Evolutionary conservation across 2,329 filamentous ascomycete species (phyloP), one percentile per base, ranked within the genome.

Genomic region (Alternaria alternata): DNA sequence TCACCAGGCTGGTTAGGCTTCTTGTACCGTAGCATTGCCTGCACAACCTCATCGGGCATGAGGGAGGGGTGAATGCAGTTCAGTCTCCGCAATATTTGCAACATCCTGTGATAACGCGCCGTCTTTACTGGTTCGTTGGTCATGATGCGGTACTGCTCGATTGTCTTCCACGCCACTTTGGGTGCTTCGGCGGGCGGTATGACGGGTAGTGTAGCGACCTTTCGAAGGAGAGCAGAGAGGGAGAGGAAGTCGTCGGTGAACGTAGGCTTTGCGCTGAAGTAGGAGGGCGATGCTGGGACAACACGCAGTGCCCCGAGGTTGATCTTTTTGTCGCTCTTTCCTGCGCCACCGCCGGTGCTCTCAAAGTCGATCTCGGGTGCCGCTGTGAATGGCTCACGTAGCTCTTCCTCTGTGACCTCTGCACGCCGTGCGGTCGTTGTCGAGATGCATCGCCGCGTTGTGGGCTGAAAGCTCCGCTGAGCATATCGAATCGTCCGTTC

Each of bases 231-330:
- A 11, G 86, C 84, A 70, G 92, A 87, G 48, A 99, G 85, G 46
- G 84, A 82, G 67, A 98, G 86, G 69, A 91, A 87, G 72, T 91
- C 87, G 80, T 99, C 95, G 80, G 90, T 95, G 83, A 97, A 97
- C 55, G 86, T 84, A 2, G 94, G 91, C 62, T 90, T 90, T 53
- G 90, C 90, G 53, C 93, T 94, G 83, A 98, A 99, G 81, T 99
- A 99, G n/a, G 94, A 95, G 3, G 92, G 89, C 36, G 94, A 97
- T 26, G 86, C 85, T 20, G 95, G 95, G 36, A 97, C 83, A 22
- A 96, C 83, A 66, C 95, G 92, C 54, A 91, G 70, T 24, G 69
- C 75, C 47, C 67, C 61, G 42, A 82, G 70, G 3, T 75, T 44
- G 20, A 51, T 51, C 18, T 59, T 59, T 51, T 51, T 61, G 34